A percentile compares a stretch with the other conserved stretches of the same genome.
phyloP scores from a whole-genome alignment of 305 asterid genomes.

The Galium porrigens region DNA sequence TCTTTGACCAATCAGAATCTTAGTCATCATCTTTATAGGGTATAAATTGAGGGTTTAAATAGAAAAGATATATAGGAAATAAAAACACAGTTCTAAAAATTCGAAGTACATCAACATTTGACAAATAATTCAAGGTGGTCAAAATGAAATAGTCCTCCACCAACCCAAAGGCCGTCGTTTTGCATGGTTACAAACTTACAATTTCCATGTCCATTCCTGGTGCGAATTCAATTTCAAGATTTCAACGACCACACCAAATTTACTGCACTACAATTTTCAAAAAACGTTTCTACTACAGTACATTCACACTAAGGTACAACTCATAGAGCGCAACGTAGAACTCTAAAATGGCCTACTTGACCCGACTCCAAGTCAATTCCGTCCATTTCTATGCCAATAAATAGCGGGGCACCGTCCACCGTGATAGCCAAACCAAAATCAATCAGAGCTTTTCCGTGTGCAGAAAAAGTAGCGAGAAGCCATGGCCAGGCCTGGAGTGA shows the following conservation, averaged over 20 bases:
- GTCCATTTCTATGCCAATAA: neutral
- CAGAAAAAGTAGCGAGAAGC: constrained; percentile 3
- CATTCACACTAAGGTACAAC: neutral
- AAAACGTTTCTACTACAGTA: neutral
- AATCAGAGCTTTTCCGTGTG: neutral
- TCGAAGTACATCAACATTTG: no score
- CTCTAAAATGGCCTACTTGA: neutral
- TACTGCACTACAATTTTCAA: neutral
- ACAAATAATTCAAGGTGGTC: no score
- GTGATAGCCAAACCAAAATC: neutral
- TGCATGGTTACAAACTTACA: neutral
- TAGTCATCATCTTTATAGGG: no score
- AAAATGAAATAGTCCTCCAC: neutral
- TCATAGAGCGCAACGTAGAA: neutral
- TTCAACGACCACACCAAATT: neutral
- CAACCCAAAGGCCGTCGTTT: constrained; percentile 4
- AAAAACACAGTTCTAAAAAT: no score
- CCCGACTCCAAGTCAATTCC: neutral
- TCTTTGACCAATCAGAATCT: no score
- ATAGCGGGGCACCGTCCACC: neutral
- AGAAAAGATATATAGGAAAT: no score
- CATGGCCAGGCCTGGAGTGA: constrained; percentile 38
- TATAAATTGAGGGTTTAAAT: no score
- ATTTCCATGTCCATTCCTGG: neutral
- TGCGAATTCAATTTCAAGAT: neutral